Evolutionary conservation across 108 stramenopile species (phyloP).

Genomic region (Fragilariopsis cylindrus): DNA sequence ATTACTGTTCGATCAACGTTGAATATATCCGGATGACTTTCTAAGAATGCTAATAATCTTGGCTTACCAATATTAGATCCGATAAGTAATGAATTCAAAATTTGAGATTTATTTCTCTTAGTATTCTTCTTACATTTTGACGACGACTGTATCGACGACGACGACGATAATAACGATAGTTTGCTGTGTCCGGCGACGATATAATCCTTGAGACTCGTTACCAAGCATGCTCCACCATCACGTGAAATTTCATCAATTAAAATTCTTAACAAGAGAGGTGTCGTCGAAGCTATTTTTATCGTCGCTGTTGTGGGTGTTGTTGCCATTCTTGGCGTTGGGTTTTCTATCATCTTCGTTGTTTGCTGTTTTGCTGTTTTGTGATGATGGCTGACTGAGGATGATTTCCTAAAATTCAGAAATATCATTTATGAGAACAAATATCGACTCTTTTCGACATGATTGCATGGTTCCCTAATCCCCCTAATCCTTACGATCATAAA

Average conservation of each 20-base stretch:
- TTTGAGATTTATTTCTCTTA: slow-evolving; percentile 1
- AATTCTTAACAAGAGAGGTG: slow-evolving; percentile 22
- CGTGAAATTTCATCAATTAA: slow-evolving; percentile 32
- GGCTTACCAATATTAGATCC: slow-evolving; percentile 29
- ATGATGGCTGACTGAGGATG: too few species aligned
- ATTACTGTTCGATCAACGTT: slow-evolving; percentile 29
- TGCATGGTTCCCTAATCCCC: too few species aligned
- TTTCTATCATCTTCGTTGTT: too few species aligned
- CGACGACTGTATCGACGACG: background rate
- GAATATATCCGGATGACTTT: slow-evolving; percentile 35
- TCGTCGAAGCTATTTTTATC: background rate
- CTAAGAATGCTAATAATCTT: slow-evolving; percentile 40
- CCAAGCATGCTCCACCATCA: slow-evolving; percentile 46
- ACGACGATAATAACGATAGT: background rate
- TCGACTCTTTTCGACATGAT: too few species aligned
- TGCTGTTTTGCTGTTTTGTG: too few species aligned
- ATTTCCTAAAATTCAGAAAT: too few species aligned
- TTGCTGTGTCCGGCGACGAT: background rate
- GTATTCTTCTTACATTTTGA: background rate
- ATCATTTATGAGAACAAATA: too few species aligned
- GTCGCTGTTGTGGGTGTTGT: background rate
- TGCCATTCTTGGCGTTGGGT: too few species aligned
- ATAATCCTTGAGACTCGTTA: slow-evolving; percentile 43
- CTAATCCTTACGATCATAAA: too few species aligned
- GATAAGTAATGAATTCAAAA: slow-evolving; percentile 25